Base-by-base conservation (phyloP, 2,329 filamentous ascomycete species). In the Chaetomiaceae sp. region DNA sequence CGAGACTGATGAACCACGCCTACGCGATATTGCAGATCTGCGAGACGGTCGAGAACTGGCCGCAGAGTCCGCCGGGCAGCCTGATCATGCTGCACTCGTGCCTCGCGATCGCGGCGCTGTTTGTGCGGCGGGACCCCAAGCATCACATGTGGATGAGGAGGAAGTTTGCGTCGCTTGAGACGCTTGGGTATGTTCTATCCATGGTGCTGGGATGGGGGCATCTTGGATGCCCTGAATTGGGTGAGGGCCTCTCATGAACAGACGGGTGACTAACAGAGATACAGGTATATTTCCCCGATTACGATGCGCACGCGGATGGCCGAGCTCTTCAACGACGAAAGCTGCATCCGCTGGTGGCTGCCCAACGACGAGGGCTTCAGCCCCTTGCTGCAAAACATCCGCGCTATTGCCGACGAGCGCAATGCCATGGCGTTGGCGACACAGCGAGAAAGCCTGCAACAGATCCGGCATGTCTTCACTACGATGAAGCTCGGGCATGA, bases 321-420 rank as follows among this genome's bases (percentile, higher is more conserved):
- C 29, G 80, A 87, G 43, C 69, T 89, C 22, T 96, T 94, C 77
- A 76, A 80, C 55, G 81, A 89, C 39, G 79, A 82, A 14, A 83
- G 85, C 19, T 83, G 91, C 49, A 81, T 82, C 40, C 78, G 85
- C 53, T 96, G 91, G 89, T 99, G 94, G 94, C 79, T 96, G 3
- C 89, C 91, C 2, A 81, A 94, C 67, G 82, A 89, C 58, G 87
- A 92, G 72, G 83, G 82, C 1, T 88, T 88, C 63, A 85, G 82
- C 11, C 80, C 82, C 0, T 81, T 95, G 38, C 77, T 96, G 50
- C 85, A 84, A 47, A 86, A 81, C 50, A 84, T 96, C 57, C 86
- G 91, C 19, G 80, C 83, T 38, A 91, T 96, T 70, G 89, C 91
- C 25, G 84, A 89, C 62, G 89, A 94, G 59, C 82, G 89, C 44